Evolutionary conservation across 2,329 filamentous ascomycete genomes (phyloP).

Genomic region (Hypoxylon sp.): DNA sequence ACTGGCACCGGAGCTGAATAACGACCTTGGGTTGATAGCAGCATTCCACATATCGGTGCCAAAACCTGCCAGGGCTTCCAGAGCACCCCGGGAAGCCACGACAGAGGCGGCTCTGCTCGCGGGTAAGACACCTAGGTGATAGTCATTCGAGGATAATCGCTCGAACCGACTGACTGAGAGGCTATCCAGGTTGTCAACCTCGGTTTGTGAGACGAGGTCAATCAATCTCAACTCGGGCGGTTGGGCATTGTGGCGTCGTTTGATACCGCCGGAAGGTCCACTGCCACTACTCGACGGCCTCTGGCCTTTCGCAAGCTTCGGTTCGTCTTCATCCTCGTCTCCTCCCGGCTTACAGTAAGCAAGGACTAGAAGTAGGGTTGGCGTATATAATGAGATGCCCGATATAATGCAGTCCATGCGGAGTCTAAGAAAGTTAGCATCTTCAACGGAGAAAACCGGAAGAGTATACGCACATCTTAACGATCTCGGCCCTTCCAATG

Average conservation of each 20-base stretch:
- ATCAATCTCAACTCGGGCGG: constrained; percentile 92
- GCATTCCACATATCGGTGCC: constrained; percentile 89
- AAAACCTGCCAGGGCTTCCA: constrained; percentile 80
- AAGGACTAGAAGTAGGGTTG: constrained; percentile 88
- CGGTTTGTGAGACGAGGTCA: constrained; percentile 86
- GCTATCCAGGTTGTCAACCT: constrained; percentile 82
- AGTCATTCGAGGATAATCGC: constrained; percentile 86
- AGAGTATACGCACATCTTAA: constrained; percentile 80
- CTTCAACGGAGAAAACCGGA: background rate
- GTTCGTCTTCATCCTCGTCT: constrained; percentile 59
- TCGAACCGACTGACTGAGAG: constrained; percentile 89
- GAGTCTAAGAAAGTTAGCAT: constrained; percentile 67
- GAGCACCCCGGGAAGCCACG: constrained; percentile 73
- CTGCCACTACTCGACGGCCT: constrained; percentile 61
- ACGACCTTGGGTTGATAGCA: constrained; percentile 84
- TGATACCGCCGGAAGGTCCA: constrained; percentile 73
- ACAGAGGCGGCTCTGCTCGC: constrained; percentile 75
- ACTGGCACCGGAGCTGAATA: constrained; percentile 90
- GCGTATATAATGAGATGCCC: constrained; percentile 95
- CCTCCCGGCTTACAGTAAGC: constrained; percentile 85
- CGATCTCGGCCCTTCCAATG: constrained; percentile 86
- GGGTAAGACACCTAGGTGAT: constrained; percentile 87
- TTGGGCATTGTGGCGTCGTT: constrained; percentile 79
- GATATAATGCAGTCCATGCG: constrained; percentile 98
- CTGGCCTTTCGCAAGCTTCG: constrained; percentile 52